Percentiles rank a stretch among this genome's conserved stretches.
Conservation (phyloP, 129 eudicot species). For the Flaveria brownii region DNA sequence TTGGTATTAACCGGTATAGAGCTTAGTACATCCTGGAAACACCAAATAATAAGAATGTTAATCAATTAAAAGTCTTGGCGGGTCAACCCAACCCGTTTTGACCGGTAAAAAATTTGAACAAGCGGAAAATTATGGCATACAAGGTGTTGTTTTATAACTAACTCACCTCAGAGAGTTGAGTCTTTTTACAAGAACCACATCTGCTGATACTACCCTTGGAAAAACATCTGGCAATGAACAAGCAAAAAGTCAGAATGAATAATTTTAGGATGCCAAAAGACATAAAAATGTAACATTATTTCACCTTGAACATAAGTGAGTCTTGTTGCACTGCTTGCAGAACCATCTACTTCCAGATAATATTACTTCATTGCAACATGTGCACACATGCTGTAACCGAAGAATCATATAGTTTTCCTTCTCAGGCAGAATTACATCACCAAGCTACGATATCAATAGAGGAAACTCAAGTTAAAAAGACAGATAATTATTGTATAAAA, state of each 20-base stretch:
- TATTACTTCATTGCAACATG: slow-evolving; percentile 60
- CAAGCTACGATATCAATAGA: slow-evolving; percentile 46
- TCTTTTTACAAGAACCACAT: slow-evolving; percentile 47
- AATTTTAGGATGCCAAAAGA: slow-evolving; percentile 3
- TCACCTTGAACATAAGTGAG: slow-evolving; percentile 65
- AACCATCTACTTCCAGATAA: slow-evolving; percentile 60
- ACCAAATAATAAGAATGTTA: background rate
- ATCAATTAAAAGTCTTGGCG: background rate
- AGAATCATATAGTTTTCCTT: slow-evolving; percentile 63
- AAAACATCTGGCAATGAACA: slow-evolving; percentile 49
- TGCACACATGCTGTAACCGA: slow-evolving; percentile 53
- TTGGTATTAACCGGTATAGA: slow-evolving; percentile 53
- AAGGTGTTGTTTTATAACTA: background rate
- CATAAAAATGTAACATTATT: background rate
- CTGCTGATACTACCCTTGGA: slow-evolving; percentile 32
- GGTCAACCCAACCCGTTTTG: slow-evolving; percentile 9
- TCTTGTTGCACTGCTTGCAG: slow-evolving; percentile 62
- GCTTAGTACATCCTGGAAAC: slow-evolving; percentile 42
- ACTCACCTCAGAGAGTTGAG: slow-evolving; percentile 51
- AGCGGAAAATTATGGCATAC: background rate
- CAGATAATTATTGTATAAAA: background rate
- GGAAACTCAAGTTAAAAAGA: background rate
- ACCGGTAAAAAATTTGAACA: background rate
- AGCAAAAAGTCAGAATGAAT: background rate
- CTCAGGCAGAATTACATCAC: slow-evolving; percentile 36